Evolutionary conservation across 2,329 filamentous ascomycete species (phyloP), one percentile per base, ranked within the genome.

Genomic region (Aureobasidium sp.): DNA sequence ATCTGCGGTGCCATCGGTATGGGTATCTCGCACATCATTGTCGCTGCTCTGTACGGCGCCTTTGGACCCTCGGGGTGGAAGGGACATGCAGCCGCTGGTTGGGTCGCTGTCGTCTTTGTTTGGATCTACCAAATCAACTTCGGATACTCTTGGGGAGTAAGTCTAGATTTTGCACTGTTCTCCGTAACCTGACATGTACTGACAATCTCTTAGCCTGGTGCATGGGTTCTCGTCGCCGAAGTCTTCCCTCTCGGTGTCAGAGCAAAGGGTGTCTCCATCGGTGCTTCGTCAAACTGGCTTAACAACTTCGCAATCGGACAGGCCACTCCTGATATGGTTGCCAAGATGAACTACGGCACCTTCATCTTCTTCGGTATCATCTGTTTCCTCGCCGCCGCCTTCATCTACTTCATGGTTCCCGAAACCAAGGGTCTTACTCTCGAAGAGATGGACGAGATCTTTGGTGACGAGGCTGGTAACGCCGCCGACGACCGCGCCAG

Each of bases 91-190:
- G 82, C 80, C 0, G 85, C 86, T 0, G 88, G 87, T 1, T 91
- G 89, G 88, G 87, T 76, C 3, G 81, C 86, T 0, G 86, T 83
- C 3, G 78, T 72, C 58, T 86, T 89, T 80, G 83, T 89, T 9
- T 91, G 87, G 87, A 78, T 91, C 1, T 91, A 88, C 65, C 83
- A 88, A 27, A 77, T 89, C 44, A 82, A 89, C 70, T 91, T 91
- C 68, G 88, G 86, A 39, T 90, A 89, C 70, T 86, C 83, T 0
- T 91, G 88, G 88, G 86, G 87, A 30, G 62, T 63, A 27, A 63
- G 62, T 63, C 11, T 27, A 2, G 8, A 7, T n/a, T 15, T 32
- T 15, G 6, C 3, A 11, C 11, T 25, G 25, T 45, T 29, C 27
- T 13, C 27, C 27, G 4, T 15, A 6, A 1, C 4, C 11, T 15